Evolutionary conservation across 345 rosid species (phyloP).

Genomic region (Eucalyptus cloeziana): DNA sequence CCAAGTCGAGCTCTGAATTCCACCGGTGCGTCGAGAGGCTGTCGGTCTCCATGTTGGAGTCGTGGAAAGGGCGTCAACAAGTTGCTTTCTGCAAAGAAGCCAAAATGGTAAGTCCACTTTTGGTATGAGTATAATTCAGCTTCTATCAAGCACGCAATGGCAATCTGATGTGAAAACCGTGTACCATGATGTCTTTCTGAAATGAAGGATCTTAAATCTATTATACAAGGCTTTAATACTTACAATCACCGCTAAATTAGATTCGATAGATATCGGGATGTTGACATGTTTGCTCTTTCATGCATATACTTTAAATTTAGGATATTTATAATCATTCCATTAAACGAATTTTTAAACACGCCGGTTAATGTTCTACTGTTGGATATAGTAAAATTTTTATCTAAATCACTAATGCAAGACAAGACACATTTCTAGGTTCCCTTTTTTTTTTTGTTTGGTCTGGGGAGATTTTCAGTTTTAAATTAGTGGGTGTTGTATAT

Average conservation of each 20-base stretch:
- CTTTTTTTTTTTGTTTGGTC: not conserved
- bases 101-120: slow-evolving; percentile 25
- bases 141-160: not conserved
- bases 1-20: slow-evolving; percentile 37
- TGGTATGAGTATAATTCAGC: not conserved
- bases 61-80: slow-evolving; percentile 38
- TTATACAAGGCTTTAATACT: not conserved
- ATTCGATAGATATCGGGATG: not conserved
- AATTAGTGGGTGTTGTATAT: not conserved
- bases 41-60: slow-evolving; percentile 39
- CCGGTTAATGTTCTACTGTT: not conserved
- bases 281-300: not conserved
- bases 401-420: not conserved
- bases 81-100: slow-evolving; percentile 45
- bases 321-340: not conserved
- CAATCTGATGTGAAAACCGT: not conserved
- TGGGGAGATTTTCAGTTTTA: not conserved
- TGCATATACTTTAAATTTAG: not conserved
- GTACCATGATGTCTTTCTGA: not conserved
- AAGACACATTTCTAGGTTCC: not conserved
- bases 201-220: not conserved
- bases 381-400: not conserved
- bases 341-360: too few species aligned
- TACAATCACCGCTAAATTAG: not conserved
- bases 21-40: slow-evolving; percentile 28